Evolutionary conservation across 2,329 filamentous ascomycete genomes (phyloP), one percentile per base, ranked within the genome.

Genomic region (Acrocalymma vagum): DNA sequence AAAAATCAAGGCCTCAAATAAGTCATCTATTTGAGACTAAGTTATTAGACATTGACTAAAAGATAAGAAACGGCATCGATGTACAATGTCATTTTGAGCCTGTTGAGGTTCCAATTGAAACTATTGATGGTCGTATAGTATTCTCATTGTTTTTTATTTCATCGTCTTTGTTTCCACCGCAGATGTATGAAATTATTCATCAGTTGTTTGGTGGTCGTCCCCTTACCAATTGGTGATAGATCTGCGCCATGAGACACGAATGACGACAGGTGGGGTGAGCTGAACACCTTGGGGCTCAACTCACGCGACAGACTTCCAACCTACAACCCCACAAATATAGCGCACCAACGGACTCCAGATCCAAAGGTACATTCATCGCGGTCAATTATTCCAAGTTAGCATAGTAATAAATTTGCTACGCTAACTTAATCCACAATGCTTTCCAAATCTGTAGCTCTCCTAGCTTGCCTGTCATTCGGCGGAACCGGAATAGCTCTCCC

Each of bases 221-320:
- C n/a, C n/a, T n/a, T n/a, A n/a, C n/a, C n/a, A 31, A 26, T 34
- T 26, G 22, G 45, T 43, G 18, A 39, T 45, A 18, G 58, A 60
- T 60, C 52, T 56, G 55, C 55, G 44, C 28, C 35, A 45, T 58
- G 58, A 60, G 47, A 49, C 39, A 51, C 39, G 20, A 38, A 61
- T 64, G 61, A 64, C 61, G 60, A 56, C 48, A 55, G 29, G 26
- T 45, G 38, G 53, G 36, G 48, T 47, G 46, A 48, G 29, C 48
- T 30, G 38, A 33, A 25, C 48, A 46, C 33, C 15, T 38, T 20
- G 32, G 27, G 40, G 36, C 44, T 36, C 33, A 47, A 28, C 43
- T 51, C 50, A 51, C 49, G 38, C 50, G 41, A 55, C 49, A n/a
- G n/a, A n/a, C n/a, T n/a, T n/a, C n/a, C n/a, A 37, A 17, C 42